Base-by-base conservation (phyloP, 1,284 basidiomycete genomes). In the Violaceomyces palustris region DNA sequence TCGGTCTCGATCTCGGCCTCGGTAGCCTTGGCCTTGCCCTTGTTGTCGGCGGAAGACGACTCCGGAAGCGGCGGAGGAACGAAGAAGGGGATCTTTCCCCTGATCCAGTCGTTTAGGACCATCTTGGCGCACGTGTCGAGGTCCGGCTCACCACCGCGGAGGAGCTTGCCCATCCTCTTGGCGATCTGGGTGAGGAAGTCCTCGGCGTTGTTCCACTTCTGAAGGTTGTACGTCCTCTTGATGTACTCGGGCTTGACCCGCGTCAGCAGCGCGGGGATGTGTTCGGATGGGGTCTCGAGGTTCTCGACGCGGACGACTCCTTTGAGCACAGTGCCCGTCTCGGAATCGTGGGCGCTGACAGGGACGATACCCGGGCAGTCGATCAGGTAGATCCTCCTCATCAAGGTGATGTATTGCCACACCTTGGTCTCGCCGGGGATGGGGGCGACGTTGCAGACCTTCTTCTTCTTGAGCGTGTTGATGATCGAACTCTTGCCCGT, bases 361-460 rank as follows among this genome's bases (percentile, higher is more conserved):
- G 94, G 94, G 1, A 98, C 94, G 73, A 98, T 90, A 51, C 94
- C 93, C 23, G 93, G 93, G 74, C 93, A 99, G 78, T 99, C 94
- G 77, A 99, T 96, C 59, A 99, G 84, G 79, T 97, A 98, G 74
- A 98, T 98, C 52, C 88, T 83, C 51, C 86, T 83, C 67, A 93
- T 97, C 40, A 98, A 79, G 21, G 90, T 89, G 76, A 98, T 94
- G 77, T 98, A 98, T 81, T 98, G 93, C 94, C 94, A 98, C 60
- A 98, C 90, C 78, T 98, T 98, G 41, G 94, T 99, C 79, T 99
- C 93, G 65, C 93, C 93, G 7, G 94, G 94, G 23, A 98, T 83
- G 10, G 94, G 93, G 14, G 94, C 94, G 40, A 97, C 92, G 23
- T 83, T 85, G 80, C 94, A 98, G 56, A 97, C 93, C 76, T 96